A percentile compares a stretch with the other conserved stretches of the same genome.
These are phyloP conservation scores for Phanerodontia chrysosporium DNA, from an alignment of 768 basidiomycete species.

Conservation along the genomic window DNA sequence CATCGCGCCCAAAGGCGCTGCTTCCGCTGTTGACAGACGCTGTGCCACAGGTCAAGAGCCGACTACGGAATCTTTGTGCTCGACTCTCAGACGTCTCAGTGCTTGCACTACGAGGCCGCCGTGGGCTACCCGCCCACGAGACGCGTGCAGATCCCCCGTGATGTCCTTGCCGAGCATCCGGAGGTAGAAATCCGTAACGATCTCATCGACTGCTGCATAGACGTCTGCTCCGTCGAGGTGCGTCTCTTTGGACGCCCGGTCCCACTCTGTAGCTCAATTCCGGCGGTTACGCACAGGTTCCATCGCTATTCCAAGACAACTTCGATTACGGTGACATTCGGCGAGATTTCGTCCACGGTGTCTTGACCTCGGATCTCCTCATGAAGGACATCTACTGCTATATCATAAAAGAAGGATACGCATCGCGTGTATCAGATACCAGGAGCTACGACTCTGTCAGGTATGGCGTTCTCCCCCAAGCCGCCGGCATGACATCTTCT, in stretches of 20 bases:
- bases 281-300: slow-evolving; percentile 52
- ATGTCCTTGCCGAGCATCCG: slow-evolving; percentile 63
- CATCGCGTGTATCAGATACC: slow-evolving; percentile 90
- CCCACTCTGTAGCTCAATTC: background rate
- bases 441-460: slow-evolving; percentile 88
- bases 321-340: slow-evolving; percentile 95
- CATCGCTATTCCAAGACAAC: slow-evolving; percentile 96
- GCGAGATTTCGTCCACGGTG: slow-evolving; percentile 89
- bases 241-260: background rate
- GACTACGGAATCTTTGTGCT: slow-evolving; percentile 79
- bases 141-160: slow-evolving; percentile 68
- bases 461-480: slow-evolving; percentile 34
- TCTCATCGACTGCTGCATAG: slow-evolving; percentile 83
- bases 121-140: slow-evolving; percentile 64
- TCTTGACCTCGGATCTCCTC: slow-evolving; percentile 89
- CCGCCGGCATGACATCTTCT: background rate
- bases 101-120: slow-evolving; percentile 80
- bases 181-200: slow-evolving; percentile 88
- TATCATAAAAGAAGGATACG: slow-evolving; percentile 84
- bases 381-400: slow-evolving; percentile 95
- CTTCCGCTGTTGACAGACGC: background rate
- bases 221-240: slow-evolving; percentile 92
- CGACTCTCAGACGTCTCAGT: slow-evolving; percentile 71
- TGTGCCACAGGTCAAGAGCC: slow-evolving; percentile 50
- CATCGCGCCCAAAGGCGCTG: background rate